Conservation (phyloP, 257 asterid genomes). For the Voacanga thouarsii region DNA sequence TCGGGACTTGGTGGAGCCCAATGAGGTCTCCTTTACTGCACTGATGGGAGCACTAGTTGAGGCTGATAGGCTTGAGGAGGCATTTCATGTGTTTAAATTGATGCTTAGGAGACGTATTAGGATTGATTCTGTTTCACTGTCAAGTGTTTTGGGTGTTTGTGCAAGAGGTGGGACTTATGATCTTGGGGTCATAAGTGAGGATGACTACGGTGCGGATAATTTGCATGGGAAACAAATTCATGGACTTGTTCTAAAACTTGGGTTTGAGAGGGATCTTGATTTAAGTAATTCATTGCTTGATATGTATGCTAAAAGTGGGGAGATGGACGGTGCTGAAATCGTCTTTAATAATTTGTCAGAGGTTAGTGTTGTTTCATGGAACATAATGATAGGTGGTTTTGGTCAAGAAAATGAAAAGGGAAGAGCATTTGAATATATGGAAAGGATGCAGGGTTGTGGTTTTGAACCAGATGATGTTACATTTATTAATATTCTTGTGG, state of each 20-base stretch:
- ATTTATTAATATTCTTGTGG: conserved; percentile 50
- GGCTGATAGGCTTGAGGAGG: conserved; percentile 50
- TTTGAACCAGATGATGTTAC: conserved; percentile 65
- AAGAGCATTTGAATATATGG: conserved; percentile 44
- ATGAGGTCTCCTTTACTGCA: conserved; percentile 72
- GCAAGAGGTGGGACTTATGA: conserved; percentile 36
- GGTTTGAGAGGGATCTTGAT: conserved; percentile 46
- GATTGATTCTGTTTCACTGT: conserved; percentile 52
- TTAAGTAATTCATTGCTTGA: conserved; percentile 65
- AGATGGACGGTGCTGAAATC: conserved; percentile 58
- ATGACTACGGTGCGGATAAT: conserved; percentile 19
- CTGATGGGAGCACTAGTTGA: conserved; percentile 67
- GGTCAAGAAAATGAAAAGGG: conserved; percentile 38
- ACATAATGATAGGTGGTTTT: conserved; percentile 71
- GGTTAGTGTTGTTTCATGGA: conserved; percentile 70
- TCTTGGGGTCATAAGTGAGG: conserved; percentile 20
- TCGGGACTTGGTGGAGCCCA: conserved; percentile 50
- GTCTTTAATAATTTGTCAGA: conserved; percentile 42
- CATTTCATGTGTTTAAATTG: conserved; percentile 54
- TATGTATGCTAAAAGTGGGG: conserved; percentile 56
- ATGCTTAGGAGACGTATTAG: conserved; percentile 45
- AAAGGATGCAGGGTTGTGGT: conserved; percentile 49
- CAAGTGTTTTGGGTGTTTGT: conserved; percentile 58
- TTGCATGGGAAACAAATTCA: conserved; percentile 53
- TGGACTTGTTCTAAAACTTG: conserved; percentile 53